These are phyloP conservation scores for Trichoderma sp. DNA, from an alignment of 2,329 filamentous ascomycete species.

Conservation along the genomic window DNA sequence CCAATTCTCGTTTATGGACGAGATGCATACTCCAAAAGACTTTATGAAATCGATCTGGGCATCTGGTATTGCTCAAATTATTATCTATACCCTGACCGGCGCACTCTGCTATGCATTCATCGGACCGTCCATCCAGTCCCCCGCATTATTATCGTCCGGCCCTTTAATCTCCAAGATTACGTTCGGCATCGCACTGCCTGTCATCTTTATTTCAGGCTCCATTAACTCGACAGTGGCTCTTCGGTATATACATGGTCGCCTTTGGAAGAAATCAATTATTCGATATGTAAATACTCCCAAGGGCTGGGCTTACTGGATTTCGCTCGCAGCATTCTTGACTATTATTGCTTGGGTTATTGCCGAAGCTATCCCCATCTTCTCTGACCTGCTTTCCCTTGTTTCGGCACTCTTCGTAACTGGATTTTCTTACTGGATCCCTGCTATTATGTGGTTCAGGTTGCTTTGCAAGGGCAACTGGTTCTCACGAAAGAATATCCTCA, in stretches of 20 bases:
- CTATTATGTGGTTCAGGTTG: constrained; percentile 26
- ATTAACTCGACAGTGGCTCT: constrained; percentile 50
- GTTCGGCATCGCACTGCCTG: constrained; percentile 63
- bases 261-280: constrained; percentile 35
- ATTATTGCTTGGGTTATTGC: constrained; percentile 65
- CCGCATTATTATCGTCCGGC: constrained; percentile 60
- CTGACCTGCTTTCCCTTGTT: constrained; percentile 53
- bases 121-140: constrained; percentile 55
- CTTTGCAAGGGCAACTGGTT: constrained; percentile 26
- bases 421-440: constrained; percentile 25
- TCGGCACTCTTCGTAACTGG: constrained; percentile 45
- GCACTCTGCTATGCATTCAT: constrained; percentile 63
- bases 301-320: constrained; percentile 51
- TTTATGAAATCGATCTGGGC: constrained; percentile 50
- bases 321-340: constrained; percentile 55
- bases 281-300: constrained; percentile 39
- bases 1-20: constrained; percentile 45
- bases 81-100: constrained; percentile 60
- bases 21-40: constrained; percentile 41
- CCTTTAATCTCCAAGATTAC: constrained; percentile 56
- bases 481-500: constrained; percentile 27
- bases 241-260: constrained; percentile 38
- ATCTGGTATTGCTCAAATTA: constrained; percentile 54
- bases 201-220: constrained; percentile 65
- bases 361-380: constrained; percentile 68